A percentile compares a stretch with the other conserved stretches of the same genome.
phyloP scores from a whole-genome alignment of 2,329 filamentous ascomycete genomes.

The Arthrinium phaeospermum region DNA sequence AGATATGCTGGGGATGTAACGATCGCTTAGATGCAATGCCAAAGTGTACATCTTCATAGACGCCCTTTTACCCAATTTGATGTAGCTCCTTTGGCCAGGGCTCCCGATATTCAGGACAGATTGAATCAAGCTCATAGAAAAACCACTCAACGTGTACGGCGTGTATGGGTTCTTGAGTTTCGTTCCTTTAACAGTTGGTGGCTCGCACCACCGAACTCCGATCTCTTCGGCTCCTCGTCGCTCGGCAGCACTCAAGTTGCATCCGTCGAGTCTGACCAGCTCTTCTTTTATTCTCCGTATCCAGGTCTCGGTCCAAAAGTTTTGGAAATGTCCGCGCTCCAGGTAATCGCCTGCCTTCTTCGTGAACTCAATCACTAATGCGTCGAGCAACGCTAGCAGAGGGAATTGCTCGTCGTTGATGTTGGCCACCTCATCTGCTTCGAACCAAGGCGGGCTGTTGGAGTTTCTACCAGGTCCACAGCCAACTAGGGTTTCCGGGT shows the following conservation, averaged over 20 bases:
- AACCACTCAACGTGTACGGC: neutral
- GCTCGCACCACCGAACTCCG: constrained; percentile 18
- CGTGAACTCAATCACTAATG: constrained; percentile 18
- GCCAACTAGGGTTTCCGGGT: neutral
- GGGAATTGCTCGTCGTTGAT: constrained; percentile 18
- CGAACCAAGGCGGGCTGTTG: neutral
- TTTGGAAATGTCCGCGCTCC: neutral
- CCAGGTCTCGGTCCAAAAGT: constrained; percentile 3
- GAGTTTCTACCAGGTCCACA: rapidly evolving
- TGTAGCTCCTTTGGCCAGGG: neutral
- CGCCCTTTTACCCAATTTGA: neutral
- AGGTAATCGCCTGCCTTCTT: neutral
- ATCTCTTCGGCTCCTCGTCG: constrained; percentile 18
- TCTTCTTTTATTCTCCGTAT: neutral
- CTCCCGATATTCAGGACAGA: constrained; percentile 4
- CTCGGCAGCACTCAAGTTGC: constrained; percentile 4
- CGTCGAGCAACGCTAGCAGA: constrained; percentile 17
- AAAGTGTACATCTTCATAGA: neutral
- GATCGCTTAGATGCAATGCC: neutral
- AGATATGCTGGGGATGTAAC: neutral
- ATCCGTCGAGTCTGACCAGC: constrained; percentile 1
- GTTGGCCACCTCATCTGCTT: neutral
- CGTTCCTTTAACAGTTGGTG: neutral
- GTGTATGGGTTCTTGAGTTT: neutral
- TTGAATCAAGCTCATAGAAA: constrained; percentile 6